phyloP scores from a whole-genome alignment of 192 early-diverging fungal genomes.

The Ramicandelaber brevisporus region DNA sequence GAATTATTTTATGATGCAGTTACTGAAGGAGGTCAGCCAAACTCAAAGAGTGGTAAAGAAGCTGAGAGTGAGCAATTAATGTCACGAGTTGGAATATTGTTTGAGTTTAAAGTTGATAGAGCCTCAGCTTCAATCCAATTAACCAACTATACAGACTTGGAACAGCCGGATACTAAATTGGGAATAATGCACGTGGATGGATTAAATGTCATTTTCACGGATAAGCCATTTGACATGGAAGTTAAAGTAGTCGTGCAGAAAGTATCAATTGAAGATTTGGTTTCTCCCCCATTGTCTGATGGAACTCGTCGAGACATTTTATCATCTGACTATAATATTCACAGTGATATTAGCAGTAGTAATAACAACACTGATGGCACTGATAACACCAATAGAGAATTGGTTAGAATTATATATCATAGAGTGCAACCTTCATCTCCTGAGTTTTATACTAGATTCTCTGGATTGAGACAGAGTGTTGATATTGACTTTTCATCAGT shows the following conservation, averaged over 20 bases:
- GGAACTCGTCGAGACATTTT: too few relatives aligned
- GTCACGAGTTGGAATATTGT: too few relatives aligned
- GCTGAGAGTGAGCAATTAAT: too few relatives aligned
- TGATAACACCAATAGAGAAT: constrained; percentile 21
- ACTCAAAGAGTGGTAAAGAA: too few relatives aligned
- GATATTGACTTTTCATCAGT: constrained; percentile 55
- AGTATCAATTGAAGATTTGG: constrained; percentile 48
- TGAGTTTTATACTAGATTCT: constrained; percentile 41
- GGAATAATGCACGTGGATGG: constrained; percentile 42
- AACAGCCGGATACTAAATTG: constrained; percentile 21
- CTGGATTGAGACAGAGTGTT: constrained; percentile 54
- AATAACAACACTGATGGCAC: constrained; percentile 14
- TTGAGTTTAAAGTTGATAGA: too few relatives aligned
- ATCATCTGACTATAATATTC: too few relatives aligned
- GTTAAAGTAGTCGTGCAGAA: constrained; percentile 51
- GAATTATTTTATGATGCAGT: too few relatives aligned
- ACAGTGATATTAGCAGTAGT: too few relatives aligned
- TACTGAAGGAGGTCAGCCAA: too few relatives aligned
- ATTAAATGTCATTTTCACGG: constrained; percentile 37
- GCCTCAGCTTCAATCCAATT: too few relatives aligned
- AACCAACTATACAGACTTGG: too few relatives aligned
- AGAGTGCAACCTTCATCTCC: constrained; percentile 43
- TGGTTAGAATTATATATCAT: constrained; percentile 45
- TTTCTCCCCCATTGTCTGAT: too few relatives aligned
- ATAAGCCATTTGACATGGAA: constrained; percentile 30